Evolutionary conservation across 2,329 filamentous ascomycete species (phyloP), one percentile per base, ranked within the genome.

Genomic region (Botrytis squamosa): DNA sequence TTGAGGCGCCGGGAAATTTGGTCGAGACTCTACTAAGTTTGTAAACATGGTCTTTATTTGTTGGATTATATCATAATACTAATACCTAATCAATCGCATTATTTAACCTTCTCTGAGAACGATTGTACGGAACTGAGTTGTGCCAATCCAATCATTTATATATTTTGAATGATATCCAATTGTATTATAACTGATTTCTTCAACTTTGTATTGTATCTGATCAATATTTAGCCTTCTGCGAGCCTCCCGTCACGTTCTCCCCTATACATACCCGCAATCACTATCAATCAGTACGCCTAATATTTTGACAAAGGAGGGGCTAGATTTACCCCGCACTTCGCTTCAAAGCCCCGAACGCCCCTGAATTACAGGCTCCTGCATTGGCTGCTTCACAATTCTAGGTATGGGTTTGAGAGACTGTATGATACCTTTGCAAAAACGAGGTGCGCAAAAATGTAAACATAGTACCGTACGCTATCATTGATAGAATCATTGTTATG

Each of bases 1-100:
- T 83, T 76, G 83, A 86, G 63, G 78, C 82, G 75, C 85, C 85
- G 0, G 77, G 73, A 3, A 81, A 83, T 5, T 75, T 87, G 67
- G 76, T 87, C 29, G 79, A 82, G 71, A 79, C 81, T 3, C 81
- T 85, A 52, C 75, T 86, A 69, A 75, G 49, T 66, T n/a, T 73
- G n/a, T 73, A 52, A 57, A 29, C 4, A 20, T 8, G 18, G 16
- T 55, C 12, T 40, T 20, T 14, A 18, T 38, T 52, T 49, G 9
- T 52, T 67, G 3, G 12, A 52, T n/a, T 0, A 3, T 36, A n/a
- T 6, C 12, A n/a, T 38, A n/a, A 52, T 40, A 20, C 49, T n/a
- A 52, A 52, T n/a, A 52, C 14, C 44, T 40, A 52, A 67, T 49
- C 16, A 52, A 38, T 12, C 25, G 38, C 18, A 52, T 1, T 8